Conservation (phyloP, 306 rosid genomes). For the Carpinus fangiana region DNA sequence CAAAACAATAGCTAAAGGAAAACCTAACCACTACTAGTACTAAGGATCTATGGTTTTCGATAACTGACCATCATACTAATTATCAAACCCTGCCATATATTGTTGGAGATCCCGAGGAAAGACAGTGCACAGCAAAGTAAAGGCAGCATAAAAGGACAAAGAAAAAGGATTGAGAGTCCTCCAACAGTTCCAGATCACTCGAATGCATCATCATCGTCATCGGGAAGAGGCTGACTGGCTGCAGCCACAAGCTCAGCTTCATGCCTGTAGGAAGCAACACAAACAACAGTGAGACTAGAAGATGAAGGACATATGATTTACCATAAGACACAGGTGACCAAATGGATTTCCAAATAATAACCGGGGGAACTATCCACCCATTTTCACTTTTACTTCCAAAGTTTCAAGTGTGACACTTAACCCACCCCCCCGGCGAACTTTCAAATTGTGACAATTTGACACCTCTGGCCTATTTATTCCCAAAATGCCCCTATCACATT, state of each 20-base stretch:
- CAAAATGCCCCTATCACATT: too few species aligned
- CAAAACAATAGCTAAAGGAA: conserved; percentile 3
- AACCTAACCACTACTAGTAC: conserved; percentile 2
- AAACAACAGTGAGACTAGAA: not conserved
- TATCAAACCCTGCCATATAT: conserved; percentile 19
- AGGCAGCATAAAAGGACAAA: not conserved
- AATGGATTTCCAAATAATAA: not conserved
- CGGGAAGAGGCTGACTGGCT: conserved; percentile 68
- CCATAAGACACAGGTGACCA: not conserved
- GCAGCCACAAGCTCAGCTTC: conserved; percentile 57
- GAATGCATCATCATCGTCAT: conserved; percentile 59
- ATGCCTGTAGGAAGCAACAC: conserved; percentile 40
- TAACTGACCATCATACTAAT: conserved; percentile 1
- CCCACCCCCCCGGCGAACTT: too few species aligned
- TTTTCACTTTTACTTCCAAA: too few species aligned
- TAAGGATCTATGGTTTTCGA: not conserved
- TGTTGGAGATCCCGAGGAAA: conserved; percentile 14
- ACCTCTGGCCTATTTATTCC: too few species aligned
- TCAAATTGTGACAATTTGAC: too few species aligned
- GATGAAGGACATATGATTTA: not conserved
- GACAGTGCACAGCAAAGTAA: conserved; percentile 10
- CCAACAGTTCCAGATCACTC: conserved; percentile 22
- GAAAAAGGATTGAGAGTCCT: not conserved
- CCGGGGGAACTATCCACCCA: too few species aligned
- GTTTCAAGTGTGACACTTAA: too few species aligned